Evolutionary conservation across 2,329 filamentous ascomycete genomes (phyloP).

Genomic region (Rhynchosporium agropyri): DNA sequence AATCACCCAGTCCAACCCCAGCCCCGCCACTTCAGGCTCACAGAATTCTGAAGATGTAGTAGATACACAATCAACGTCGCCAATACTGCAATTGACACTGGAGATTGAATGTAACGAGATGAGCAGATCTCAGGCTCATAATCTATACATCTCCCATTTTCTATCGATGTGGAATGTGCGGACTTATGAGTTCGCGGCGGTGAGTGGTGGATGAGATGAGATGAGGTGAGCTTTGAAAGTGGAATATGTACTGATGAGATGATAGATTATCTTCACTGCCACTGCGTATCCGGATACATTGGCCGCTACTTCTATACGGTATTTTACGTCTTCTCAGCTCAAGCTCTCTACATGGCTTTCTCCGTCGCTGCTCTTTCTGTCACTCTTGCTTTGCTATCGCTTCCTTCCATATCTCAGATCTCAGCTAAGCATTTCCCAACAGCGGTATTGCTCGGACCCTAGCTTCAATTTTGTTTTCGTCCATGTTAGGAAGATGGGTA

Average conservation of each 20-base stretch:
- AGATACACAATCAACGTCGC: not conserved
- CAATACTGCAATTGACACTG: not conserved
- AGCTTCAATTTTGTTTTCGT: slow-evolving; percentile 48
- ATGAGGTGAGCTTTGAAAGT: not conserved
- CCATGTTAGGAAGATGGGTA: slow-evolving; percentile 48
- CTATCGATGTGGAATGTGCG: slow-evolving; percentile 61
- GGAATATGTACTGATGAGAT: slow-evolving; percentile 12
- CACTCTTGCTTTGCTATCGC: not conserved
- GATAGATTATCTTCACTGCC: slow-evolving; percentile 55
- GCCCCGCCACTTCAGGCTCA: not conserved
- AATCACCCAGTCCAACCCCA: slow-evolving; percentile 11
- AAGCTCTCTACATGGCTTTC: not conserved
- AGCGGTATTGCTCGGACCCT: slow-evolving; percentile 44
- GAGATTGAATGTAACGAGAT: slow-evolving; percentile 30
- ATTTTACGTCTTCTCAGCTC: slow-evolving; percentile 24
- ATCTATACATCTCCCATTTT: slow-evolving; percentile 55
- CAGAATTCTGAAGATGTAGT: slow-evolving; percentile 6
- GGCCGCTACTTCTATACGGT: slow-evolving; percentile 46
- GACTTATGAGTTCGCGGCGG: slow-evolving; percentile 45
- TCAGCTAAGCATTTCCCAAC: slow-evolving; percentile 19
- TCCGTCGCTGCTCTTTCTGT: not conserved
- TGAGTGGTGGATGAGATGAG: slow-evolving; percentile 25
- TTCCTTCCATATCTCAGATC: not conserved
- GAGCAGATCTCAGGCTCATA: slow-evolving; percentile 43
- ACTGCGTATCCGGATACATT: slow-evolving; percentile 49